phyloP scores from a whole-genome alignment of 1,284 basidiomycete species.

The Fomes fomentarius region DNA sequence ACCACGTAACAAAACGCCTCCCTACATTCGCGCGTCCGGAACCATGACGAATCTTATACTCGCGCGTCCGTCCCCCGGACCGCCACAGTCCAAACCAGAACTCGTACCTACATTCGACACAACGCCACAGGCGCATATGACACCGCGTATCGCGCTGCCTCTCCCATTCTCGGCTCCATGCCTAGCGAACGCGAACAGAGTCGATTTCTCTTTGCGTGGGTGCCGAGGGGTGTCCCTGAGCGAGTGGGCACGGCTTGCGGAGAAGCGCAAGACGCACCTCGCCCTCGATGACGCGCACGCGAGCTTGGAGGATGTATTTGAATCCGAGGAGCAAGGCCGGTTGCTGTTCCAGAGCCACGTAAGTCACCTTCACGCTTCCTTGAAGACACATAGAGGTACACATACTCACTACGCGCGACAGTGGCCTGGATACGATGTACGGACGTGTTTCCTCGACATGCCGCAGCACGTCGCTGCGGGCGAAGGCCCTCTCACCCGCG shows the following conservation, averaged over 20 bases:
- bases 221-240: constrained; percentile 5
- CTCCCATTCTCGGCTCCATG: constrained; percentile 5
- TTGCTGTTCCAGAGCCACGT: constrained; percentile 18
- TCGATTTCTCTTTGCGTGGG: constrained; percentile 2
- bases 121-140: neutral
- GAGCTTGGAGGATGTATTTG: constrained; percentile 8
- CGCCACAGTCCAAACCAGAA: neutral
- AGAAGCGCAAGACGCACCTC: constrained; percentile 8
- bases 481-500: neutral
- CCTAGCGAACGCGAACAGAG: neutral
- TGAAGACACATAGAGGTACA: neutral
- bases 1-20: neutral
- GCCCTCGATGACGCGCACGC: constrained; percentile 7
- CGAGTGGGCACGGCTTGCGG: constrained; percentile 15
- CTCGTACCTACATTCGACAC: no score
- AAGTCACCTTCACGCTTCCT: neutral
- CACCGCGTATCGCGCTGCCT: constrained; percentile 6
- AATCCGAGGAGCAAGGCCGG: neutral
- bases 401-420: neutral
- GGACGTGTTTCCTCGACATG: constrained; percentile 13
- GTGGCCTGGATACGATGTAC: constrained; percentile 22
- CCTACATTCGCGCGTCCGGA: no score
- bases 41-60: no score
- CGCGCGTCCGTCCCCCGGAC: no score
- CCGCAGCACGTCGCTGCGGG: constrained; percentile 1